Conservation (phyloP, 805 yeast species). For the Pichia cabralensis region DNA sequence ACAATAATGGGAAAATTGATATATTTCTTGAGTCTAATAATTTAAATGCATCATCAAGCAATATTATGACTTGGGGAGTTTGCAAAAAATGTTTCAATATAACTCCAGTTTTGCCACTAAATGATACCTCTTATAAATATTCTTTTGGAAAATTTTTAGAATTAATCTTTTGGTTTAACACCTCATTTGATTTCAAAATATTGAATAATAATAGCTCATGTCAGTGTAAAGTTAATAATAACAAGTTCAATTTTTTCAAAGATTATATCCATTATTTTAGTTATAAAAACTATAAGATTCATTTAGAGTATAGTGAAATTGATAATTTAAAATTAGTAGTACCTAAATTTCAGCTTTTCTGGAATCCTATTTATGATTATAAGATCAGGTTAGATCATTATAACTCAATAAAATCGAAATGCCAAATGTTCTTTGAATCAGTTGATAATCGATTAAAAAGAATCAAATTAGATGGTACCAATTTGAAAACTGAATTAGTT, state of each 20-base stretch:
- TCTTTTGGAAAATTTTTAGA: slow-evolving; percentile 93
- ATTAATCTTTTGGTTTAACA: slow-evolving; percentile 55
- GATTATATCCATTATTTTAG: slow-evolving; percentile 83
- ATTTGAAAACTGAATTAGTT: slow-evolving; percentile 55
- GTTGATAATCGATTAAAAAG: slow-evolving; percentile 58
- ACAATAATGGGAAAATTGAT: slow-evolving; percentile 76
- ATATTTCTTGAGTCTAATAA: slow-evolving; percentile 58
- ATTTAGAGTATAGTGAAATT: slow-evolving; percentile 67
- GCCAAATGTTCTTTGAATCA: slow-evolving; percentile 60
- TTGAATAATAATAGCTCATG: slow-evolving; percentile 21
- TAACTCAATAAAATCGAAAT: slow-evolving; percentile 40
- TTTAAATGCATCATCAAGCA: slow-evolving; percentile 47
- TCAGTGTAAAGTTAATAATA: slow-evolving; percentile 34
- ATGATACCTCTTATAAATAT: slow-evolving; percentile 78
- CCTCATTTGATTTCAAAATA: slow-evolving; percentile 5
- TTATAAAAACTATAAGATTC: slow-evolving; percentile 63
- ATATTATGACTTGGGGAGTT: slow-evolving; percentile 82
- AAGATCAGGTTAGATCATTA: slow-evolving; percentile 57
- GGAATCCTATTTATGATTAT: slow-evolving; percentile 65
- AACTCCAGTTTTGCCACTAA: slow-evolving; percentile 73
- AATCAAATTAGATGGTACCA: slow-evolving; percentile 58
- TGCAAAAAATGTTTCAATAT: slow-evolving; percentile 71
- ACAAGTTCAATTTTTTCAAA: slow-evolving; percentile 63
- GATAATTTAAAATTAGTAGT: slow-evolving; percentile 71
- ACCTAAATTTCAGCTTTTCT: slow-evolving; percentile 61